phyloP scores from a whole-genome alignment of 2,329 filamentous ascomycete species.

The Neodidymelliopsis sp. region DNA sequence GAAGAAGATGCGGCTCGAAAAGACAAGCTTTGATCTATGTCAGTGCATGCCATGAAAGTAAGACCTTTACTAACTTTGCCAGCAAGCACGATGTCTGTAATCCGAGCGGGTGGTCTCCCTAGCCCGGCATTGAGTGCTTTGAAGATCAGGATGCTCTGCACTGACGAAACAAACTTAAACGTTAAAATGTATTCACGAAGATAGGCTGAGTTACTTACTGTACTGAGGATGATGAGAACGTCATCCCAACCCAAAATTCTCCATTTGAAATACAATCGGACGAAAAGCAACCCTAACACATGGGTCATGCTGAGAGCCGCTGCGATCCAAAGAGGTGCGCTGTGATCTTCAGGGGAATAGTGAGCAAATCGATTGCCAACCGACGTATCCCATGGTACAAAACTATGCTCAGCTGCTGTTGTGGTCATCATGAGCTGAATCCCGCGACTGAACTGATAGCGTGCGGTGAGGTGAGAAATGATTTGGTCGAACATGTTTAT shows the following conservation, averaged over 20 bases:
- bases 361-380: conserved; percentile 21
- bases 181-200: too few species aligned
- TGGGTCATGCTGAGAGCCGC: conserved; percentile 20
- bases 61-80: not conserved
- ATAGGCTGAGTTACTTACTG: too few species aligned
- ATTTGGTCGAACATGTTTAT: too few species aligned
- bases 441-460: too few species aligned
- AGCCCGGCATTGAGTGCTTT: not conserved
- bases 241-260: conserved; percentile 20
- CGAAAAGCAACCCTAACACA: conserved; percentile 7
- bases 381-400: conserved; percentile 19
- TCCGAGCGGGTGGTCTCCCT: not conserved
- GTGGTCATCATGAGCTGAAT: too few species aligned
- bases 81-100: not conserved
- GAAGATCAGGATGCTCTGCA: conserved; percentile 12
- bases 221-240: conserved; percentile 13
- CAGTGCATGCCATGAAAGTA: not conserved
- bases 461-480: too few species aligned
- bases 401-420: not conserved
- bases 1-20: conserved; percentile 22
- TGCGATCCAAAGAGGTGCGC: conserved; percentile 21
- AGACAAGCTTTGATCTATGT: conserved; percentile 15
- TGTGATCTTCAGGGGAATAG: conserved; percentile 19
- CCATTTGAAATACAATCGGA: conserved; percentile 18
- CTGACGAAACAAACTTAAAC: not conserved